Evolutionary conservation across 169 alveolate genomes (phyloP).

Genomic region (Perkinsus marinus): DNA sequence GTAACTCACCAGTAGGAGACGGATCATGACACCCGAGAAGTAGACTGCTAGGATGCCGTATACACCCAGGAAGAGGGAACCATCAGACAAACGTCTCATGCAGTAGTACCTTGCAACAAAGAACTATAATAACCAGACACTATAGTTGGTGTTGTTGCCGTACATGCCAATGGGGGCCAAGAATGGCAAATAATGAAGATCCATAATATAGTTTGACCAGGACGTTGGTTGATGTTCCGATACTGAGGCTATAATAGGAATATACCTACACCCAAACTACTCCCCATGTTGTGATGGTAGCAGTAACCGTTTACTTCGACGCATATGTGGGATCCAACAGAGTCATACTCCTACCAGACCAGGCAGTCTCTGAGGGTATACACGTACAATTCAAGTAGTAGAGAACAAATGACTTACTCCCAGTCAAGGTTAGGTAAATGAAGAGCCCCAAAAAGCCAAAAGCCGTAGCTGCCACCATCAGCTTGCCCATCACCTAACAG

Average conservation of each 20-base stretch:
- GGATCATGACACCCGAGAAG: constrained; percentile 92
- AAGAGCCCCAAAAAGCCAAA: constrained; percentile 2
- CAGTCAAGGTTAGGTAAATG: constrained; percentile 26
- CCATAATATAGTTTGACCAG: constrained; percentile 62
- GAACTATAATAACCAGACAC: neutral
- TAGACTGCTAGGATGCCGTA: constrained; percentile 82
- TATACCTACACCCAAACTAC: constrained; percentile 35
- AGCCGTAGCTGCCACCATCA: neutral
- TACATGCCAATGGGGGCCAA: constrained; percentile 29
- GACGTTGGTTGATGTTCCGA: constrained; percentile 98
- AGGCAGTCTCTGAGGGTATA: constrained; percentile 64
- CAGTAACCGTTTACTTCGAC: constrained; percentile 16
- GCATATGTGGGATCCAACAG: constrained; percentile 96
- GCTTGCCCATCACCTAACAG: constrained; percentile 1
- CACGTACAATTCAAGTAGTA: constrained; percentile 17
- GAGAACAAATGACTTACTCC: constrained; percentile 37
- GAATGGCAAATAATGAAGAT: constrained; percentile 20
- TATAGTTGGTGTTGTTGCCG: neutral
- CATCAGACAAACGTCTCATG: constrained; percentile 58
- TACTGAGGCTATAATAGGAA: constrained; percentile 95
- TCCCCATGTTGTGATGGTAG: too few relatives aligned
- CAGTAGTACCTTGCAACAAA: constrained; percentile 38
- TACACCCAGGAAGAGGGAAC: constrained; percentile 71
- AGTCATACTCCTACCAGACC: constrained; percentile 87
- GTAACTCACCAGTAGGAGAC: constrained; percentile 72